A percentile compares a stretch with the other conserved stretches of the same genome.
phyloP scores from a whole-genome alignment of 2,329 filamentous ascomycete species.

The Stachybotrys echinatus region DNA sequence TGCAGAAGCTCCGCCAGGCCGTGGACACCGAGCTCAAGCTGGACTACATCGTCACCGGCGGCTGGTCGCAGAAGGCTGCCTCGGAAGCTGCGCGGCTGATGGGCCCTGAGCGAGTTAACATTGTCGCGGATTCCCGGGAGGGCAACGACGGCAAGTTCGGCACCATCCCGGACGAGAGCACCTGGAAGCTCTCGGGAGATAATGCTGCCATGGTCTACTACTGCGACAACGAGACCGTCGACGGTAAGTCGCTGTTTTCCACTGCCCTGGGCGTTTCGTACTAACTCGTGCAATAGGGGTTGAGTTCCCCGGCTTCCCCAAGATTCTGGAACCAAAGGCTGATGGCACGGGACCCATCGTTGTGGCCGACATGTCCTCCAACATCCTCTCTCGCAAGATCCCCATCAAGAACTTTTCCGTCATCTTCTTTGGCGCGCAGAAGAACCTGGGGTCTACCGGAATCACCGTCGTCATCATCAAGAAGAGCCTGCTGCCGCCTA shows the following conservation, averaged over 20 bases:
- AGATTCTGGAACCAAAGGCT: slow-evolving; percentile 49
- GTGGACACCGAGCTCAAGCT: neutral
- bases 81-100: slow-evolving; percentile 58
- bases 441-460: slow-evolving; percentile 85
- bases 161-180: slow-evolving; percentile 69
- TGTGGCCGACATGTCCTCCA: slow-evolving; percentile 89
- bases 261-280: neutral
- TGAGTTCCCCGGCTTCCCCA: slow-evolving; percentile 60
- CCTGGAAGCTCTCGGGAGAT: slow-evolving; percentile 67
- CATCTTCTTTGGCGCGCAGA: slow-evolving; percentile 91
- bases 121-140: slow-evolving; percentile 64
- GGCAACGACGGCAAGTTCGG: slow-evolving; percentile 78
- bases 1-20: neutral
- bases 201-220: slow-evolving; percentile 79
- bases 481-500: slow-evolving; percentile 71
- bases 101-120: slow-evolving; percentile 73
- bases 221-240: slow-evolving; percentile 92
- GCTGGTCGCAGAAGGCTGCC: slow-evolving; percentile 58
- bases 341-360: slow-evolving; percentile 68
- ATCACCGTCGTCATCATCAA: slow-evolving; percentile 82
- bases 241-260: slow-evolving; percentile 46
- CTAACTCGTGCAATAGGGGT: too few species aligned
- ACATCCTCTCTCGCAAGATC: slow-evolving; percentile 78
- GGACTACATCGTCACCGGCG: slow-evolving; percentile 87
- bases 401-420: slow-evolving; percentile 74